Percentiles rank a stretch among this genome's conserved stretches.
phyloP scores from a whole-genome alignment of 139 green algal genomes.

The Chlamydomonas asymmetrica region DNA sequence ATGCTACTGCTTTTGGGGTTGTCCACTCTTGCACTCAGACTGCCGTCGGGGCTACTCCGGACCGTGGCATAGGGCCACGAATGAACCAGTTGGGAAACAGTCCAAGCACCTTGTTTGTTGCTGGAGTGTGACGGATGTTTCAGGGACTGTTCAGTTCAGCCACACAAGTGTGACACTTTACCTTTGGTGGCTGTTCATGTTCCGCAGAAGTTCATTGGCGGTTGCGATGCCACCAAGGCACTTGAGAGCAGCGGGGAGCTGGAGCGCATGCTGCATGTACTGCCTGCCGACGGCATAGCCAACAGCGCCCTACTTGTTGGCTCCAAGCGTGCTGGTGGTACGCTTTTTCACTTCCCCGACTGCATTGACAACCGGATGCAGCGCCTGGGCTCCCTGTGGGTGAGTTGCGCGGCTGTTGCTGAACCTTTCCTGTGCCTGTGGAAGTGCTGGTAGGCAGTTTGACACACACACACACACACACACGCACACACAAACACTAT shows the following conservation, averaged over 20 bases:
- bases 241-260: conserved; percentile 39
- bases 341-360: conserved; percentile 52
- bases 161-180: neutral
- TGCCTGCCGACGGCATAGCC: neutral
- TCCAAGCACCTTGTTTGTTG: no score
- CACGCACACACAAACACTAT: neutral
- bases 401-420: neutral
- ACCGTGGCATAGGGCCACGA: neutral
- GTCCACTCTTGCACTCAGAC: neutral
- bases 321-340: neutral
- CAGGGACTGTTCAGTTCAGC: neutral
- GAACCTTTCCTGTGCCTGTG: neutral
- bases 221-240: conserved; percentile 49
- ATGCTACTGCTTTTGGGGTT: neutral
- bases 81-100: neutral
- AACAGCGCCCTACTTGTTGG: neutral
- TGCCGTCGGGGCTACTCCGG: neutral
- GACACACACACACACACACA: neutral
- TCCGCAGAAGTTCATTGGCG: conserved; percentile 34
- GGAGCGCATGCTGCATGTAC: conserved; percentile 13
- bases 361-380: conserved; percentile 39
- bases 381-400: conserved; percentile 37
- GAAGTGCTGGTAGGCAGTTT: neutral
- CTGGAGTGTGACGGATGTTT: neutral
- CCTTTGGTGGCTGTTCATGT: neutral